Evolutionary conservation across 2,329 filamentous ascomycete genomes (phyloP).

Genomic region (Sclerotinia spermophila): DNA sequence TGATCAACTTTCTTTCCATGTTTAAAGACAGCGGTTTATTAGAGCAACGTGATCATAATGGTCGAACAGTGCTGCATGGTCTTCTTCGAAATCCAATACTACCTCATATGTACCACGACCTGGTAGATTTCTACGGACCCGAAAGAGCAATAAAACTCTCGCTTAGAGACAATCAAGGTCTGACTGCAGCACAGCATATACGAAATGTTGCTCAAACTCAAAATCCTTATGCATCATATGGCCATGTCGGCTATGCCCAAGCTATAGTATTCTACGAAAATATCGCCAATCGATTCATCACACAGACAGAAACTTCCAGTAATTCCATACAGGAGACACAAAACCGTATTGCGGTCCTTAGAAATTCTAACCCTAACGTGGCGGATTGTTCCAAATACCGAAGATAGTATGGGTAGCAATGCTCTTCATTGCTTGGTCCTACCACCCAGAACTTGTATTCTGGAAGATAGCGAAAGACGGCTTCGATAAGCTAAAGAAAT

Average conservation of each 20-base stretch:
- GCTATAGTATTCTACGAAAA: conserved; percentile 15
- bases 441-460: neutral
- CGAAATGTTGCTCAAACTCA: neutral
- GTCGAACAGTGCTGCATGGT: conserved; percentile 13
- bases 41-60: conserved; percentile 18
- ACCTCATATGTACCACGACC: conserved; percentile 9
- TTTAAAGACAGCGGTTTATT: conserved; percentile 15
- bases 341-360: conserved; percentile 4
- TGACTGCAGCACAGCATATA: conserved; percentile 17
- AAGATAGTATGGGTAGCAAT: conserved; percentile 4
- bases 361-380: neutral
- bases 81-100: conserved; percentile 15
- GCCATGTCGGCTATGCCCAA: conserved; percentile 5
- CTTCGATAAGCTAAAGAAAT: conserved; percentile 10
- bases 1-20: conserved; percentile 11
- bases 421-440: conserved; percentile 1
- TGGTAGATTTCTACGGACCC: conserved; percentile 11
- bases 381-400: neutral
- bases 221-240: conserved; percentile 17
- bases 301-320: neutral
- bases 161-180: conserved; percentile 14
- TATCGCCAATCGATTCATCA: conserved; percentile 14
- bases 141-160: conserved; percentile 9
- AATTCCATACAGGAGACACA: conserved; percentile 1
- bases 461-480: neutral